These are phyloP conservation scores for Colletotrichum musicola DNA, from an alignment of 2,329 filamentous ascomycete species.

Conservation along the genomic window DNA sequence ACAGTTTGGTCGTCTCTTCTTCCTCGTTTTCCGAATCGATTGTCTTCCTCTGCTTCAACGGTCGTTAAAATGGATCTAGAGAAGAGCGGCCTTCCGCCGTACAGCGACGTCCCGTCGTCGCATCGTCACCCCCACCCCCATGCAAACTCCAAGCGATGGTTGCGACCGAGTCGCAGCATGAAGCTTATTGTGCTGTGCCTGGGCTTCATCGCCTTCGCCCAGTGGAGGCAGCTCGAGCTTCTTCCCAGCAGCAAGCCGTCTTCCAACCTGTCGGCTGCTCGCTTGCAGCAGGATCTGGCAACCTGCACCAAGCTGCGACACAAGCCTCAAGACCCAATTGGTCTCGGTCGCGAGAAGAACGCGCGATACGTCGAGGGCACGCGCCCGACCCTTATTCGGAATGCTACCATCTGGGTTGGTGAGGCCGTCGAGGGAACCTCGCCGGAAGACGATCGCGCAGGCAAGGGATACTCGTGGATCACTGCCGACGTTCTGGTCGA, in stretches of 20 bases:
- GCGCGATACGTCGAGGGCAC: constrained; percentile 71
- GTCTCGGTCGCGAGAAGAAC: constrained; percentile 68
- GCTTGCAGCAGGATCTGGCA: constrained; percentile 65
- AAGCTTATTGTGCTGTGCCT: constrained; percentile 58
- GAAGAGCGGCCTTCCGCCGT: constrained; percentile 60
- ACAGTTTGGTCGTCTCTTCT: background rate
- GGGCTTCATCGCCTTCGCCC: constrained; percentile 63
- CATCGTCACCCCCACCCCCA: constrained; percentile 13
- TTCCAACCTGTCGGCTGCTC: constrained; percentile 61
- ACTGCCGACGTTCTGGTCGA: constrained; percentile 71
- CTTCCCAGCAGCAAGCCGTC: constrained; percentile 37
- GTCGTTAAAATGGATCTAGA: constrained; percentile 44
- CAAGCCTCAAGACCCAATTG: constrained; percentile 68
- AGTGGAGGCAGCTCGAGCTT: constrained; percentile 57
- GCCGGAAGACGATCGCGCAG: constrained; percentile 65
- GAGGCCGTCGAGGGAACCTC: constrained; percentile 68
- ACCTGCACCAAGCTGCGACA: constrained; percentile 68
- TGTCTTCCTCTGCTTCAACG: background rate
- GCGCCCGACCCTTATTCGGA: constrained; percentile 72
- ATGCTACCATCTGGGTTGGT: constrained; percentile 76
- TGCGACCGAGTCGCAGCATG: constrained; percentile 34
- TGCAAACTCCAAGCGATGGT: constrained; percentile 19
- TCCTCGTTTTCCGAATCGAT: background rate
- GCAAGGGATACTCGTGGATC: constrained; percentile 72
- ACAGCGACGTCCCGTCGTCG: constrained; percentile 51